Conservation (phyloP, 495 filamentous ascomycete genomes). For the Penicillium mononematosum region DNA sequence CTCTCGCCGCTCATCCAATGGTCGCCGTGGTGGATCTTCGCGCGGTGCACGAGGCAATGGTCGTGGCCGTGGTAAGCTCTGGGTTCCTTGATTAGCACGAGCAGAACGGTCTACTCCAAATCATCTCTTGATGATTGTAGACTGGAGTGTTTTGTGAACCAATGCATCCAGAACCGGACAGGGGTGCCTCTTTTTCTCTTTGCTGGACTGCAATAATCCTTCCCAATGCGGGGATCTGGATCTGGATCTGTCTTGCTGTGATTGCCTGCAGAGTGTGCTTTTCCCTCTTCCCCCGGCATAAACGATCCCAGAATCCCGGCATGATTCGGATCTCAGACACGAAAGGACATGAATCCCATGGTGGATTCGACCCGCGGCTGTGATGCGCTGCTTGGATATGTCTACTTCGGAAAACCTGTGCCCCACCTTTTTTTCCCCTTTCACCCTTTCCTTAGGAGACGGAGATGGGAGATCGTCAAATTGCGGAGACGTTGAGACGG, state of each 20-base stretch:
- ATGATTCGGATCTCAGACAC: constrained; percentile 12
- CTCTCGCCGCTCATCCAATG: constrained; percentile 35
- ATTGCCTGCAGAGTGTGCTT: constrained; percentile 18
- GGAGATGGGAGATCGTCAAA: constrained; percentile 5
- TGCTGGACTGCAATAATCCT: constrained; percentile 14
- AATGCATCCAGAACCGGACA: constrained; percentile 25
- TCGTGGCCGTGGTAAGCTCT: constrained; percentile 52
- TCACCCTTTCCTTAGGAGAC: constrained; percentile 5
- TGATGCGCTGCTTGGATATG: constrained; percentile 18
- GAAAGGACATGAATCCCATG: constrained; percentile 50
- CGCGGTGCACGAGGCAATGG: constrained; percentile 39
- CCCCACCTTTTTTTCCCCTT: constrained; percentile 6
- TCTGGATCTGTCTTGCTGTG: constrained; percentile 16
- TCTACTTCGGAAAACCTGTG: constrained; percentile 11
- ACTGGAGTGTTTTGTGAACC: constrained; percentile 22
- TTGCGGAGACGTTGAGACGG: constrained; percentile 5
- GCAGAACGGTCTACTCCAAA: constrained; percentile 19
- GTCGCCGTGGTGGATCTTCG: constrained; percentile 34
- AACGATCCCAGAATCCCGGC: constrained; percentile 12
- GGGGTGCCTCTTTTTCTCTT: constrained; percentile 24
- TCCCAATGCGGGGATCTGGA: constrained; percentile 5
- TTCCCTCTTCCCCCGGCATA: constrained; percentile 16
- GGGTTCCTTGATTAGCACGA: constrained; percentile 49
- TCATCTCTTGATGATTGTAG: constrained; percentile 25
- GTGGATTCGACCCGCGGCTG: constrained; percentile 45